phyloP scores from a whole-genome alignment of 2,329 filamentous ascomycete species.

The Colletotrichum plurivorum region DNA sequence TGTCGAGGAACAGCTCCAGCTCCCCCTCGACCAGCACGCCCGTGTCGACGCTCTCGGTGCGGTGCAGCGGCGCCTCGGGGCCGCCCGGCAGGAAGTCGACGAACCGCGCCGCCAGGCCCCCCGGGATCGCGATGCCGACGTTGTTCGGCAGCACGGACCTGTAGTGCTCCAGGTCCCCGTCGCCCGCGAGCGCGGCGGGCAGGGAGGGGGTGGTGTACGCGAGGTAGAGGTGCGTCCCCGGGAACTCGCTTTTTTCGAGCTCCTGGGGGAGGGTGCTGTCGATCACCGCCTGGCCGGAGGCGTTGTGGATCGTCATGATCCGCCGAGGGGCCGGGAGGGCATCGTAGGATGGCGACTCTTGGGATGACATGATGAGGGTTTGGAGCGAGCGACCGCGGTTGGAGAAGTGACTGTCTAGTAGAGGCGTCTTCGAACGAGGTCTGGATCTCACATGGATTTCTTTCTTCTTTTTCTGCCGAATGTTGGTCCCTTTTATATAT shows the following conservation, averaged over 20 bases:
- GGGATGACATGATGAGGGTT: conserved; percentile 5
- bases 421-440: neutral
- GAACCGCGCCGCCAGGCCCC: conserved; percentile 60
- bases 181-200: conserved; percentile 41
- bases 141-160: conserved; percentile 39
- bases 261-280: conserved; percentile 42
- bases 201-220: conserved; percentile 45
- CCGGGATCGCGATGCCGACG: conserved; percentile 47
- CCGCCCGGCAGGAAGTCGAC: conserved; percentile 61
- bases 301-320: conserved; percentile 51
- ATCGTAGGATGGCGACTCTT: conserved; percentile 1
- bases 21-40: conserved; percentile 68
- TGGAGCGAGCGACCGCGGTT: neutral
- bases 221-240: conserved; percentile 42
- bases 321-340: conserved; percentile 24
- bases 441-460: neutral
- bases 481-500: neutral
- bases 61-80: conserved; percentile 59
- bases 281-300: conserved; percentile 51
- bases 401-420: neutral
- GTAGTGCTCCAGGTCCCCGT: conserved; percentile 44
- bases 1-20: conserved; percentile 66
- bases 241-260: conserved; percentile 37
- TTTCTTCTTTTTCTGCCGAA: no score
- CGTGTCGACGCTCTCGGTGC: conserved; percentile 68